These are phyloP conservation scores for Naganishia onofrii DNA, from an alignment of 768 basidiomycete species.

Conservation along the genomic window DNA sequence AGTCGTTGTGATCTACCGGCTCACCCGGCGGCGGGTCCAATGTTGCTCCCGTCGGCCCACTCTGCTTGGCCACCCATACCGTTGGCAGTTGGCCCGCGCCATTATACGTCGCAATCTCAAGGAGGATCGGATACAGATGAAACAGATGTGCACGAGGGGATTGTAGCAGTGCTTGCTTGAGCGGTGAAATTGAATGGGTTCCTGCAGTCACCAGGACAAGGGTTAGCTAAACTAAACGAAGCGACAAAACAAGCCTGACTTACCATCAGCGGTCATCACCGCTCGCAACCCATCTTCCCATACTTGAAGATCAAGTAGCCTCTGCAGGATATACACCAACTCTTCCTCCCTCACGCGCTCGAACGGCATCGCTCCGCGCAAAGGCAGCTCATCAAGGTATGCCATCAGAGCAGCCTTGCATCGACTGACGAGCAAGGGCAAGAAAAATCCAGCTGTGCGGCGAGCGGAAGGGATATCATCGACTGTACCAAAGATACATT, in stretches of 20 bases:
- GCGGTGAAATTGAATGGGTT: slow-evolving; percentile 57
- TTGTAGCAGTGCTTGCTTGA: slow-evolving; percentile 70
- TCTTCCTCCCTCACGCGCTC: slow-evolving; percentile 88
- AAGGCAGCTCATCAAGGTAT: slow-evolving; percentile 77
- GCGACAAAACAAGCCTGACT: slow-evolving; percentile 53
- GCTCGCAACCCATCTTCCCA: slow-evolving; percentile 23
- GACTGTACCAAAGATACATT: not conserved
- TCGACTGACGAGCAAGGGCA: slow-evolving; percentile 73
- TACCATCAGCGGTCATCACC: slow-evolving; percentile 6
- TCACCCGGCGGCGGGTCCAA: slow-evolving; percentile 38
- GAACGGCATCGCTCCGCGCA: slow-evolving; percentile 86
- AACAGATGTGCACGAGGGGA: slow-evolving; percentile 81
- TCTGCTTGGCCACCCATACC: slow-evolving; percentile 59
- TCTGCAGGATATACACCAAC: slow-evolving; percentile 74
- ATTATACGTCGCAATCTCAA: slow-evolving; percentile 67
- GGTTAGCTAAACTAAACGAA: slow-evolving; percentile 70
- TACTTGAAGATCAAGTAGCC: slow-evolving; percentile 68
- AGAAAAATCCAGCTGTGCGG: slow-evolving; percentile 68
- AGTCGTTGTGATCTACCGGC: slow-evolving; percentile 12
- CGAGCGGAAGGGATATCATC: slow-evolving; percentile 37
- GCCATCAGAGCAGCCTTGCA: slow-evolving; percentile 66
- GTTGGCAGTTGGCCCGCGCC: slow-evolving; percentile 66
- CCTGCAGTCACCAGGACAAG: slow-evolving; percentile 50
- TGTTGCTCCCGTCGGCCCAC: slow-evolving; percentile 13
- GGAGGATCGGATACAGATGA: slow-evolving; percentile 75